These are phyloP conservation scores for Microstegium vimineum DNA, from an alignment of 176 grass and related monocot species.

Conservation along the genomic window DNA sequence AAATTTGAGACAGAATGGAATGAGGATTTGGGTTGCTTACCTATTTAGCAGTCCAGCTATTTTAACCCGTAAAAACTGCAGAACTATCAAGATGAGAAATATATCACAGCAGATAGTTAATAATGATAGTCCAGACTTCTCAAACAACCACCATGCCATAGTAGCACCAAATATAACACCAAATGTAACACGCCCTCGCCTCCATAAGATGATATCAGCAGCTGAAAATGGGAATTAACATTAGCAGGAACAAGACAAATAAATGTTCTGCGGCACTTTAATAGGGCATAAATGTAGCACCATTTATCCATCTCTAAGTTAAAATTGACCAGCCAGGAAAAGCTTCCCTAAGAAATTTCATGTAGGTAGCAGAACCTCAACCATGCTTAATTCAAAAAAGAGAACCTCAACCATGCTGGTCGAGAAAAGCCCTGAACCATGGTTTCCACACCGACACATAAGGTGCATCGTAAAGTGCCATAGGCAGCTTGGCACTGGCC, in stretches of 20 bases:
- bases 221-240: conserved; percentile 42
- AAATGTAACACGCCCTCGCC: conserved; percentile 45
- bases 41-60: conserved; percentile 58
- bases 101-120: conserved; percentile 91
- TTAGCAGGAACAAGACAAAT: background rate
- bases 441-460: background rate
- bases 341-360: background rate
- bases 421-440: background rate
- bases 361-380: background rate
- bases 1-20: conserved; percentile 6
- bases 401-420: background rate
- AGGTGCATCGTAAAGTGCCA: background rate
- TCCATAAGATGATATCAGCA: conserved; percentile 97
- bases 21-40: conserved; percentile 38
- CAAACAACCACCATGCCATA: conserved; percentile 75
- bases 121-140: conserved; percentile 86
- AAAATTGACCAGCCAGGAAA: background rate
- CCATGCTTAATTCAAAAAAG: no score
- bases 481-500: background rate
- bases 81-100: conserved; percentile 71
- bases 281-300: conserved; percentile 12
- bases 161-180: conserved; percentile 67
- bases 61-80: conserved; percentile 66
- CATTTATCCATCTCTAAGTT: background rate
- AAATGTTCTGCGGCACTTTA: background rate